Evolutionary conservation across 208 protist species (phyloP).

Genomic region (Crithidia thermophila): DNA sequence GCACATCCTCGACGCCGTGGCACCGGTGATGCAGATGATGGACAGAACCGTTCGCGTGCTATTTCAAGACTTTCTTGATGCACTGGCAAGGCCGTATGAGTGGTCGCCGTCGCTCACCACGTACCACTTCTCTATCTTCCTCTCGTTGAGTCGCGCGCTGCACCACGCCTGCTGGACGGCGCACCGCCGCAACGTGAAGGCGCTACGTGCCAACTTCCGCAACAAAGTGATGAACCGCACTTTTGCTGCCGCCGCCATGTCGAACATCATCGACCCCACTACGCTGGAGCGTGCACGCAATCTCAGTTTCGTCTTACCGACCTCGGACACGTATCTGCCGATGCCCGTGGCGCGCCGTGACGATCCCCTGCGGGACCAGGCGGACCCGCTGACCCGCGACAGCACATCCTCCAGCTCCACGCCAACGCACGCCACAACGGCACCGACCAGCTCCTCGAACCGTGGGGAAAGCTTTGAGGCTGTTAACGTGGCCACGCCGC

Average conservation of each 20-base stretch:
- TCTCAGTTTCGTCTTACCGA: constrained; percentile 1
- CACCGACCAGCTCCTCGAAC: background rate
- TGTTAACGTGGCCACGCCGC: background rate
- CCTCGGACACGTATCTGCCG: background rate
- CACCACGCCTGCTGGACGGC: constrained; percentile 37
- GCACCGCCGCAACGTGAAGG: constrained; percentile 40
- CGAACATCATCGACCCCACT: constrained; percentile 3
- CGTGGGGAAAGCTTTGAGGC: background rate
- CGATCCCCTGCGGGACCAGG: background rate
- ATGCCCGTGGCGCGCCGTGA: background rate
- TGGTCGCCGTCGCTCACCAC: constrained; percentile 35
- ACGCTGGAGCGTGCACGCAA: constrained; percentile 17
- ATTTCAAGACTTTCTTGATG: constrained; percentile 57
- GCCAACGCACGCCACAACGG: background rate
- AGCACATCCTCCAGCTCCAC: background rate
- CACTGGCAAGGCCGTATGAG: constrained; percentile 36
- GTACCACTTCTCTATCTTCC: constrained; percentile 41
- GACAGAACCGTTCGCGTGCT: constrained; percentile 27
- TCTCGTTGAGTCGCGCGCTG: constrained; percentile 37
- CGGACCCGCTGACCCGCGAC: too few species aligned
- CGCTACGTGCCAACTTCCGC: constrained; percentile 36
- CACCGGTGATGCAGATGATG: constrained; percentile 42
- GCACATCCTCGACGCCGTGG: constrained; percentile 17
- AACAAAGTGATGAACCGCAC: constrained; percentile 35
- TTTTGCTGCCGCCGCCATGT: constrained; percentile 10